A percentile compares a stretch with the other conserved stretches of the same genome.
Conservation (phyloP, 768 basidiomycete species). For the Suillus brevipes region DNA sequence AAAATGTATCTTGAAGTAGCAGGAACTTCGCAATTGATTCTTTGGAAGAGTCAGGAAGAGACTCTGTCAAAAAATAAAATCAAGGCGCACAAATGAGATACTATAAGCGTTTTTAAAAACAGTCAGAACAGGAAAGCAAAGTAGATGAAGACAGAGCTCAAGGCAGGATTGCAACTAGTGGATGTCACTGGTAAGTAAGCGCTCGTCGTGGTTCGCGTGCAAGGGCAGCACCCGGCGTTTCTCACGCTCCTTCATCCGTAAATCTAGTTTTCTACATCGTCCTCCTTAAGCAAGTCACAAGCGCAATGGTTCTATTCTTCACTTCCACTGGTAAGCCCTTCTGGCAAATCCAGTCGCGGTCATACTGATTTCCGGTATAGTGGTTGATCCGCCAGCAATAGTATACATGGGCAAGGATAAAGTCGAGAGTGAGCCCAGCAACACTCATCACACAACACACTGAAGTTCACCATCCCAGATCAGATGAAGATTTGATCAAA, state of each 20-base stretch:
- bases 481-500: constrained; percentile 94
- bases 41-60: not conserved
- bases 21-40: not conserved
- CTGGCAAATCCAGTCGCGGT: not conserved
- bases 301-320: constrained; percentile 59
- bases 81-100: constrained; percentile 1
- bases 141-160: not conserved
- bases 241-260: not conserved
- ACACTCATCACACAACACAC: not conserved
- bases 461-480: constrained; percentile 23
- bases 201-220: constrained; percentile 1
- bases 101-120: not conserved
- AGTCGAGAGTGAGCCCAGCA: constrained; percentile 72
- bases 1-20: not conserved
- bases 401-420: constrained; percentile 98
- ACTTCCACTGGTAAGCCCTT: constrained; percentile 46
- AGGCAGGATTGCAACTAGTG: not conserved
- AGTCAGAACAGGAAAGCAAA: not conserved
- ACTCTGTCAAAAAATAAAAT: not conserved
- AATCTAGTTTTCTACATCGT: not conserved
- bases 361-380: constrained; percentile 35
- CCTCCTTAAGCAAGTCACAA: not conserved
- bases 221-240: not conserved
- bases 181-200: not conserved
- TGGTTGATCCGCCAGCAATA: constrained; percentile 58